A percentile compares a stretch with the other conserved stretches of the same genome.
phyloP scores from a whole-genome alignment of 805 yeast genomes.

The Alloascoidea hylecoeti region DNA sequence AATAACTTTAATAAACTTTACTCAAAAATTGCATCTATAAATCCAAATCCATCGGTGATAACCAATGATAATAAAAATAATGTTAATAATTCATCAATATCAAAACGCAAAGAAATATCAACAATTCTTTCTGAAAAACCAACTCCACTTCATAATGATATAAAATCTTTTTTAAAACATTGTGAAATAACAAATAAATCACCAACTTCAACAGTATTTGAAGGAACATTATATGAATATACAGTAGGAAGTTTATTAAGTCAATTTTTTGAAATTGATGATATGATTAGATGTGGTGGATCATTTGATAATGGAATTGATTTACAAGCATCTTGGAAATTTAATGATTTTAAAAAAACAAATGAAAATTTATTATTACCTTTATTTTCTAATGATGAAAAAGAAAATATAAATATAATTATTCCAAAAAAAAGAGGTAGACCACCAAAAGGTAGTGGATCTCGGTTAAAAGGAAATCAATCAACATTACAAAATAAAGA shows the following conservation, averaged over 20 bases:
- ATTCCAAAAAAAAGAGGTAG: slow-evolving; percentile 2
- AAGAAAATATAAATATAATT: too few relatives aligned
- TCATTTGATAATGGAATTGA: slow-evolving; percentile 45
- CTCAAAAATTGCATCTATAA: too few relatives aligned
- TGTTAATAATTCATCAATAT: too few relatives aligned
- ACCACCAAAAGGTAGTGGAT: slow-evolving; percentile 2
- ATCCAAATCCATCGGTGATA: too few relatives aligned
- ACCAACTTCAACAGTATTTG: slow-evolving; percentile 32
- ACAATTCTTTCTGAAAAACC: too few relatives aligned
- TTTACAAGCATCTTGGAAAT: slow-evolving; percentile 36
- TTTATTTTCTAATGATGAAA: slow-evolving; percentile 12
- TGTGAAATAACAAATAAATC: slow-evolving; percentile 20
- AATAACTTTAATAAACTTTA: too few relatives aligned
- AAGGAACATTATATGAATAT: slow-evolving; percentile 43
- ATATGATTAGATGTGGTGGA: slow-evolving; percentile 35
- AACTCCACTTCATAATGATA: slow-evolving; percentile 19
- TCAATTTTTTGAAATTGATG: slow-evolving; percentile 20
- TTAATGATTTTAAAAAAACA: slow-evolving; percentile 6
- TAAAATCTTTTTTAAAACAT: slow-evolving; percentile 19
- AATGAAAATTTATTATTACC: neutral
- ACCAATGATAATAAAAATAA: too few relatives aligned
- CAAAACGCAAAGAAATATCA: too few relatives aligned
- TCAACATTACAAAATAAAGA: slow-evolving; percentile 1
- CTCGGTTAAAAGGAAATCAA: slow-evolving; percentile 2
- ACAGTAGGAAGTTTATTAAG: slow-evolving; percentile 25